These are phyloP conservation scores for Ogataea nonfermentans DNA, from an alignment of 805 yeast species.

Conservation along the genomic window DNA sequence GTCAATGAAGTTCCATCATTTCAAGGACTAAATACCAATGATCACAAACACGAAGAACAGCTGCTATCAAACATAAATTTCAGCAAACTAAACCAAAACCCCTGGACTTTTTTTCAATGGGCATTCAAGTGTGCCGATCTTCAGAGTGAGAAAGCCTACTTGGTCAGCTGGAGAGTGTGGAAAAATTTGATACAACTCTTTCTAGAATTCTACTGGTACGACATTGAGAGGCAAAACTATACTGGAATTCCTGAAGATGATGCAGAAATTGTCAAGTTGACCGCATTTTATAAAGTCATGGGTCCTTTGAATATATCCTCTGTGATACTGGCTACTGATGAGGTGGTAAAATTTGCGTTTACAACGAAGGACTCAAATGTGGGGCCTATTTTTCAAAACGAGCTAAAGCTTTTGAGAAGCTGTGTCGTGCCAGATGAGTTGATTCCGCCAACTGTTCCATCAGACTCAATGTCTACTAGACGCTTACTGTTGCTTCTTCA, in stretches of 20 bases:
- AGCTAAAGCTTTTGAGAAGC: conserved; percentile 11
- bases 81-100: conserved; percentile 21
- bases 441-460: neutral
- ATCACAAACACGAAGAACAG: conserved; percentile 12
- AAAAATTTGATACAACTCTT: conserved; percentile 15
- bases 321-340: conserved; percentile 11
- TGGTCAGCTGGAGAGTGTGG: conserved; percentile 22
- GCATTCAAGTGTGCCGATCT: conserved; percentile 29
- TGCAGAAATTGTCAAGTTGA: neutral
- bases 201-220: conserved; percentile 6
- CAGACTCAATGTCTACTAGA: conserved; percentile 19
- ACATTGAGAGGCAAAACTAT: conserved; percentile 5
- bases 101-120: conserved; percentile 33
- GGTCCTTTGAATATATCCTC: conserved; percentile 9
- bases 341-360: conserved; percentile 17
- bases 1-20: conserved; percentile 5
- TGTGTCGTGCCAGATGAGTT: conserved; percentile 3
- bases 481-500: conserved; percentile 13
- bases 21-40: conserved; percentile 15
- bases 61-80: conserved; percentile 28
- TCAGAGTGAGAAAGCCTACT: conserved; percentile 8
- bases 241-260: neutral
- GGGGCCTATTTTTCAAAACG: conserved; percentile 21
- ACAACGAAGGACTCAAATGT: conserved; percentile 8
- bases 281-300: conserved; percentile 9